Conservation (phyloP, 202 grass and related monocot species). For the Digitaria exilis region DNA sequence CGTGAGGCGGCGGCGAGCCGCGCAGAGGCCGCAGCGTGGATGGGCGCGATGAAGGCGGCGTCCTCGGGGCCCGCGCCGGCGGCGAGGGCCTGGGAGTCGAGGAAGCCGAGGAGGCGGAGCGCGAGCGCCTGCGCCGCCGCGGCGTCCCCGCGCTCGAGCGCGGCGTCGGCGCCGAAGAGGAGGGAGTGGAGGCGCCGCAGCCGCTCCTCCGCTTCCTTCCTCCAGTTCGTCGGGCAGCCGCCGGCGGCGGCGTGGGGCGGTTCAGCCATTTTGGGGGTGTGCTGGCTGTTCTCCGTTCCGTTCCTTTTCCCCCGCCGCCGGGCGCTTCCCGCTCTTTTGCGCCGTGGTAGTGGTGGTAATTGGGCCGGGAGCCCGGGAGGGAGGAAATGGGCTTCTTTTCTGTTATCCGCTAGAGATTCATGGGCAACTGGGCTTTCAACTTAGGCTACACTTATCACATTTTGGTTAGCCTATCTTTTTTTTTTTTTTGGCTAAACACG, state of each 20-base stretch:
- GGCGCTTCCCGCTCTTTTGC: conserved; percentile 27
- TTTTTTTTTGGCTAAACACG: too few relatives aligned
- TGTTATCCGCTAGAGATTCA: too few relatives aligned
- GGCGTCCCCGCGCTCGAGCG: conserved; percentile 66
- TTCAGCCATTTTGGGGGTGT: conserved; percentile 30
- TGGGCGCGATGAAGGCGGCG: conserved; percentile 56
- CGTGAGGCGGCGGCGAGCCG: conserved; percentile 55
- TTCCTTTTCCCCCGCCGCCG: background rate
- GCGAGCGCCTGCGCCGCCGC: conserved; percentile 58
- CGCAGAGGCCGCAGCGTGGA: conserved; percentile 57
- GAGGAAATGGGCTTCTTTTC: background rate
- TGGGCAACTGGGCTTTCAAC: too few relatives aligned
- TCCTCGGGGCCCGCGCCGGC: conserved; percentile 10
- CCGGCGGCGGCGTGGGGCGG: background rate
- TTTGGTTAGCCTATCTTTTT: too few relatives aligned
- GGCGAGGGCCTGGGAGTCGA: conserved; percentile 51
- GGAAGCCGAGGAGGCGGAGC: conserved; percentile 91
- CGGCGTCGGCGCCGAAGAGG: conserved; percentile 72
- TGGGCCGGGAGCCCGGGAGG: background rate
- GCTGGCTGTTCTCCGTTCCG: background rate
- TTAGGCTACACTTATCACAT: too few relatives aligned
- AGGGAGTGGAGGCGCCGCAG: conserved; percentile 72
- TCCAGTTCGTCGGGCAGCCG: conserved; percentile 55
- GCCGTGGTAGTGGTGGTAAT: background rate
- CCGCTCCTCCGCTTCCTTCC: conserved; percentile 56